Base-by-base conservation (phyloP, 1,284 basidiomycete species). In the Agaricales sp. region DNA sequence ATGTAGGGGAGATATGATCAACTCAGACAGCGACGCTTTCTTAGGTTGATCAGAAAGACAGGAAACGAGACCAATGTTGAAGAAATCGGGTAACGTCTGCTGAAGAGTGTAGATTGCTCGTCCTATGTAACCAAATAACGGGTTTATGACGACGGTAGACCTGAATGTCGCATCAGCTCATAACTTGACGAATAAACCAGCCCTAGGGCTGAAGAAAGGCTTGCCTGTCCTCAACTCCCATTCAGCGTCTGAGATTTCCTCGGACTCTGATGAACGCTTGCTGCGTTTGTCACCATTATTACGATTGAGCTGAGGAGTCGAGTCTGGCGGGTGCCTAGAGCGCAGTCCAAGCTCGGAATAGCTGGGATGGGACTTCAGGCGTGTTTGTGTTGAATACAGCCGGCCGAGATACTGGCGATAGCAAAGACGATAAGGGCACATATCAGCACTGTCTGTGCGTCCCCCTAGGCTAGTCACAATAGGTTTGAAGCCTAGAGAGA, bases 1-100 rank as follows among this genome's bases (percentile, higher is more conserved):
- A 19, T 48, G 18, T 55, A 21, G 19, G 18, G 11, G 12, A 46
- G 45, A 59, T 11, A 58, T 55, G 26, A 53, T 49, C 23, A 56
- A 51, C 6, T 57, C 43, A 3, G 60, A 59, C 4, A 58, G 46
- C 4, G 47, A 48, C 12, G 59, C 13, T 16, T 43, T 50, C 25
- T 58, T 58, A 4, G 70, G 66, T 3, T 55, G 51, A 3, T 69
- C 70, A 3, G 69, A 70, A 14, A 80, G 61, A 3, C 68, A 72
- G 6, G 77, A 74, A 14, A 84, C 66, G 2, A 89, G 74, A 1
- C 86, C 87, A 3, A 68, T 68, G 12, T 69, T 60, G 59, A 89
- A 89, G 63, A 88, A 88, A n/a, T 72, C 69, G 0, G 83, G 83
- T 2, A 88, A 69, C 0, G 86, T 87, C 53, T 75, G 68, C 56